These are phyloP conservation scores for Fragosphaeria purpurea DNA, from an alignment of 2,329 filamentous ascomycete species.

Conservation along the genomic window DNA sequence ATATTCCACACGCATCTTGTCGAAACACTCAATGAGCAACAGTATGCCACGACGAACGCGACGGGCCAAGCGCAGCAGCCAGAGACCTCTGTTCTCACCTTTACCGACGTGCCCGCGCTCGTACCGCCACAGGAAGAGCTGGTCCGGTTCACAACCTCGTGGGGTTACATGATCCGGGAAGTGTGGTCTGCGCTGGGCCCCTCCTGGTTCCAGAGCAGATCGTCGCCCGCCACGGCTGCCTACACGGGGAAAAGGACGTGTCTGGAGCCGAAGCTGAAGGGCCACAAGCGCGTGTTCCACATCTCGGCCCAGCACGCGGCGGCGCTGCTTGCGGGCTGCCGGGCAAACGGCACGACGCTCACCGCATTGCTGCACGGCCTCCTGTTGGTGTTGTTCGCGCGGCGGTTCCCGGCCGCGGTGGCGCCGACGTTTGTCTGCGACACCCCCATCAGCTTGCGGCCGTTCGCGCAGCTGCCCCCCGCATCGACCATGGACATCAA, in stretches of 20 bases:
- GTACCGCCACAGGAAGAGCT: slow-evolving; percentile 30
- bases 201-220: slow-evolving; percentile 20
- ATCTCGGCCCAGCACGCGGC: slow-evolving; percentile 20
- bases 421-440: slow-evolving; percentile 25
- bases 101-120: slow-evolving; percentile 23
- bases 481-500: slow-evolving; percentile 19
- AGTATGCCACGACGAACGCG: neutral
- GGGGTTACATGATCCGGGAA: slow-evolving; percentile 28
- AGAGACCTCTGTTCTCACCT: slow-evolving; percentile 17
- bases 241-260: slow-evolving; percentile 31
- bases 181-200: slow-evolving; percentile 33
- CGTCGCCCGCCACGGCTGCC: slow-evolving; percentile 8
- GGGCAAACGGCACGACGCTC: slow-evolving; percentile 32
- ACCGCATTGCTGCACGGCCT: slow-evolving; percentile 40
- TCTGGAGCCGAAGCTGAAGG: slow-evolving; percentile 24
- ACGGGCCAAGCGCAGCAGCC: slow-evolving; percentile 2
- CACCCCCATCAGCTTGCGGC: slow-evolving; percentile 37
- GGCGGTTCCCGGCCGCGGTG: slow-evolving; percentile 22
- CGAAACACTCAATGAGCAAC: slow-evolving; percentile 26
- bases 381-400: slow-evolving; percentile 29
- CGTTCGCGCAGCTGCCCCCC: slow-evolving; percentile 19
- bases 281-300: slow-evolving; percentile 28
- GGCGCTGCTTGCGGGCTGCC: slow-evolving; percentile 28
- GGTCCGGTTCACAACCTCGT: slow-evolving; percentile 29
- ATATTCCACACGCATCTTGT: slow-evolving; percentile 40